A percentile compares a stretch with the other conserved stretches of the same genome.
Evolutionary conservation across 164 flowering plant genomes (phyloP).

Genomic region (Annona cherimola): DNA sequence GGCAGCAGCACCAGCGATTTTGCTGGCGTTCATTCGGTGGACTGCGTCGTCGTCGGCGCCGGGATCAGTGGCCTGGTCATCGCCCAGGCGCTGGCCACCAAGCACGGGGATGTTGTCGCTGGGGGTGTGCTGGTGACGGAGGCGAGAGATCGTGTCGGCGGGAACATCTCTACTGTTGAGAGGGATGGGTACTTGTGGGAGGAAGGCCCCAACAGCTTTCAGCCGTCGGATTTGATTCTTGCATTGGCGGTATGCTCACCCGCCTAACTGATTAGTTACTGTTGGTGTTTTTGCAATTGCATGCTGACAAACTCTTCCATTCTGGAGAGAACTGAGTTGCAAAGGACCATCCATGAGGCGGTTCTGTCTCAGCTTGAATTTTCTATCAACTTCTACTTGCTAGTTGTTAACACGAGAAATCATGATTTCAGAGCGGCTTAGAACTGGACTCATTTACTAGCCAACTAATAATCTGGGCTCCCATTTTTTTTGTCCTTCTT

Average conservation of each 20-base stretch:
- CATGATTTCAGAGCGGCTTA: too few relatives aligned
- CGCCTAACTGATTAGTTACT: neutral
- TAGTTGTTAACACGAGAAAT: too few relatives aligned
- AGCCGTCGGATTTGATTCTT: slow-evolving; percentile 85
- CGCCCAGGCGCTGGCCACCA: slow-evolving; percentile 80
- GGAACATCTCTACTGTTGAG: slow-evolving; percentile 76
- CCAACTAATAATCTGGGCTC: too few relatives aligned
- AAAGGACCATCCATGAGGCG: neutral
- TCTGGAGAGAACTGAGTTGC: neutral
- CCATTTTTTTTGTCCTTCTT: too few relatives aligned
- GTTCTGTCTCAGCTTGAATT: neutral
- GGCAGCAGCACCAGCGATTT: slow-evolving; percentile 3
- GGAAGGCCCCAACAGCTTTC: slow-evolving; percentile 96
- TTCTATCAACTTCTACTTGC: too few relatives aligned
- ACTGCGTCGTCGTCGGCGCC: slow-evolving; percentile 82
- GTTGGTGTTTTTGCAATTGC: too few relatives aligned
- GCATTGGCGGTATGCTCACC: slow-evolving; percentile 41
- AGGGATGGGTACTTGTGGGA: slow-evolving; percentile 92
- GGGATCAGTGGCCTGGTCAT: slow-evolving; percentile 90
- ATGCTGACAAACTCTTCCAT: too few relatives aligned
- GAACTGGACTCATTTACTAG: too few relatives aligned
- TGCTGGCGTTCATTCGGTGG: slow-evolving; percentile 23
- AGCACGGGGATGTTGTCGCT: slow-evolving; percentile 38
- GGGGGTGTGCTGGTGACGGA: slow-evolving; percentile 68
- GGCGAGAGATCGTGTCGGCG: slow-evolving; percentile 83